Evolutionary conservation across 805 yeast genomes (phyloP).

Genomic region (Metschnikowia lochheadii): DNA sequence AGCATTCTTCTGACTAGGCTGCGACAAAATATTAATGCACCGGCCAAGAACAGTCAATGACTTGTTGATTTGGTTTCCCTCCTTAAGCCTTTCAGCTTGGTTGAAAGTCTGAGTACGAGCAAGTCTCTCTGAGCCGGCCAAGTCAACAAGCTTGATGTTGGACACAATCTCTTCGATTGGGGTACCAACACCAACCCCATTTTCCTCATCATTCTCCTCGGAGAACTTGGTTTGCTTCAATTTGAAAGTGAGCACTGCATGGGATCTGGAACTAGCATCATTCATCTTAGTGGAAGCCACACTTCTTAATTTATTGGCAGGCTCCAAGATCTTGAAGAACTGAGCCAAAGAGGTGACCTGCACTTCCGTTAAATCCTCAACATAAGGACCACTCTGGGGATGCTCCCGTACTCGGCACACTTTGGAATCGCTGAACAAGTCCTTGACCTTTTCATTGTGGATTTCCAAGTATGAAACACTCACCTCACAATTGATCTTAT

Average conservation of each 20-base stretch:
- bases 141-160: slow-evolving; percentile 64
- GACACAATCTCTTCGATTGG: slow-evolving; percentile 51
- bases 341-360: slow-evolving; percentile 46
- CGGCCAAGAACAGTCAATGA: slow-evolving; percentile 76
- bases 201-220: slow-evolving; percentile 4
- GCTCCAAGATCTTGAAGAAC: slow-evolving; percentile 41
- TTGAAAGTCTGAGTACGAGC: slow-evolving; percentile 58
- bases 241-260: slow-evolving; percentile 66
- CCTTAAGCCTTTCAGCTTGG: slow-evolving; percentile 53
- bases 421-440: slow-evolving; percentile 40
- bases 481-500: slow-evolving; percentile 35
- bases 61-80: slow-evolving; percentile 74
- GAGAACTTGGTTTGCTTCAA: slow-evolving; percentile 53
- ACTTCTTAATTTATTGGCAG: slow-evolving; percentile 56
- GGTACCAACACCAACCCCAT: slow-evolving; percentile 25
- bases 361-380: slow-evolving; percentile 59
- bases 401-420: slow-evolving; percentile 59
- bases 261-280: slow-evolving; percentile 71
- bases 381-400: slow-evolving; percentile 64
- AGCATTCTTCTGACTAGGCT: slow-evolving; percentile 32
- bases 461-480: slow-evolving; percentile 66
- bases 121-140: slow-evolving; percentile 81
- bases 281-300: slow-evolving; percentile 75
- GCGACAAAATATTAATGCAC: slow-evolving; percentile 48
- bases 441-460: slow-evolving; percentile 73